Evolutionary conservation across 1,284 basidiomycete genomes (phyloP).

Genomic region (Boletellus deceptivus): DNA sequence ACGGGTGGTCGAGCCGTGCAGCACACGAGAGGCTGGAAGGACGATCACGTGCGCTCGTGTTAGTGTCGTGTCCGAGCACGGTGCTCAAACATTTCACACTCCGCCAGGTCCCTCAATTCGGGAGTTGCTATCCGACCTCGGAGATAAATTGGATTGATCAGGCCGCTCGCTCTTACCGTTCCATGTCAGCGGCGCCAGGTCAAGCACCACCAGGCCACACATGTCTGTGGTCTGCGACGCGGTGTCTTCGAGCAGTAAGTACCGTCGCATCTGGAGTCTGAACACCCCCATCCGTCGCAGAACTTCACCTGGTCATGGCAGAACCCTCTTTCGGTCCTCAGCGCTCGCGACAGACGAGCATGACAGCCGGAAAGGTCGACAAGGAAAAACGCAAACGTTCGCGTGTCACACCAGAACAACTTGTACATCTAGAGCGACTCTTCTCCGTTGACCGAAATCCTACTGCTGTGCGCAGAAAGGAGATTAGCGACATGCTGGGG

Average conservation of each 20-base stretch:
- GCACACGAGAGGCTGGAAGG: too few relatives aligned
- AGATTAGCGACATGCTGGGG: conserved; percentile 71
- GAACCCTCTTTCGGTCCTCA: conserved; percentile 27
- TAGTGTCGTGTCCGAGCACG: not conserved
- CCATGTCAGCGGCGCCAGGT: conserved; percentile 32
- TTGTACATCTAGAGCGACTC: conserved; percentile 66
- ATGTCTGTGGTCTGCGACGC: conserved; percentile 32
- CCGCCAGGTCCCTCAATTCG: conserved; percentile 22
- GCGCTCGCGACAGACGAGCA: conserved; percentile 22
- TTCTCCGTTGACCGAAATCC: conserved; percentile 70
- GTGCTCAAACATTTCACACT: conserved; percentile 5
- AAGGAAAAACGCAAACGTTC: conserved; percentile 73
- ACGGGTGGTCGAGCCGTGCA: too few relatives aligned
- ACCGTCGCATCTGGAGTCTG: conserved; percentile 6
- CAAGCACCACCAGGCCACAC: conserved; percentile 24
- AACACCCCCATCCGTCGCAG: conserved; percentile 8
- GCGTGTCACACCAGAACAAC: conserved; percentile 73
- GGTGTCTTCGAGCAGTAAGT: conserved; percentile 20
- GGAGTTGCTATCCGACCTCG: conserved; percentile 33
- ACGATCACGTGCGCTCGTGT: not conserved
- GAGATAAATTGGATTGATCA: conserved; percentile 19
- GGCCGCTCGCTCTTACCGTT: conserved; percentile 24
- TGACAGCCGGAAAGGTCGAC: conserved; percentile 25
- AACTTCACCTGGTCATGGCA: conserved; percentile 16
- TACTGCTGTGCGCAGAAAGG: conserved; percentile 63